A percentile compares a stretch with the other conserved stretches of the same genome.
Evolutionary conservation across 208 protist genomes (phyloP).

Genomic region (Trypanosomatidae sp.): DNA sequence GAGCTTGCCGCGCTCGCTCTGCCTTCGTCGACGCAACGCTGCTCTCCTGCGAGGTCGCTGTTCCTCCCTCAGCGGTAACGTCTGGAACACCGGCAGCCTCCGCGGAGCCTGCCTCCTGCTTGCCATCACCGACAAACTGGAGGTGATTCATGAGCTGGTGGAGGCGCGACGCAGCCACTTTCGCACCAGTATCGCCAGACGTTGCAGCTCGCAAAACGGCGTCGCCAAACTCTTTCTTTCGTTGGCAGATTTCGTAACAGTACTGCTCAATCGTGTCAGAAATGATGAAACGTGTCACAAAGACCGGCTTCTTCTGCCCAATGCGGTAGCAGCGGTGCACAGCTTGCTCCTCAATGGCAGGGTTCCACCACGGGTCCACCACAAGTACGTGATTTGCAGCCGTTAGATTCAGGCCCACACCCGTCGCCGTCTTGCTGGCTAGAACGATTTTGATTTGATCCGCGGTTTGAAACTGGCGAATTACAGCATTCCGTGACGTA

Average conservation of each 20-base stretch:
- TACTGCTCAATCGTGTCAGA: conserved; percentile 94
- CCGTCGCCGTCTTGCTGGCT: conserved; percentile 95
- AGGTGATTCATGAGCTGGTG: conserved; percentile 77
- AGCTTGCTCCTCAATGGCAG: conserved; percentile 95
- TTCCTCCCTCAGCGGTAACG: no score
- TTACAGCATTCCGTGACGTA: conserved; percentile 63
- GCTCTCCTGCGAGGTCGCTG: not conserved
- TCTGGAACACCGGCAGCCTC: not conserved
- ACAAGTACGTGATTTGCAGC: conserved; percentile 95
- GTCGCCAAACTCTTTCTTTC: conserved; percentile 93
- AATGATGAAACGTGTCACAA: conserved; percentile 92
- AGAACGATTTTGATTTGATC: conserved; percentile 77
- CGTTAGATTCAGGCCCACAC: conserved; percentile 97
- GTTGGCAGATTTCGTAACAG: conserved; percentile 91
- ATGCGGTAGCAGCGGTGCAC: conserved; percentile 96
- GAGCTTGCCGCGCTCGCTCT: no score
- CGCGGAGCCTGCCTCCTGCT: not conserved
- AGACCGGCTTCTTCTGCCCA: conserved; percentile 93
- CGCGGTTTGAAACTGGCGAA: conserved; percentile 76
- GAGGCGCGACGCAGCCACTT: conserved; percentile 67
- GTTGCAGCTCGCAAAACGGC: conserved; percentile 83
- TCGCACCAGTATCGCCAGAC: conserved; percentile 56
- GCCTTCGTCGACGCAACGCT: no score
- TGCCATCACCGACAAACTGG: conserved; percentile 56
- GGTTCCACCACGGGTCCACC: conserved; percentile 97